Base-by-base conservation (phyloP, 305 asterid genomes). In the Andrographis paniculata region DNA sequence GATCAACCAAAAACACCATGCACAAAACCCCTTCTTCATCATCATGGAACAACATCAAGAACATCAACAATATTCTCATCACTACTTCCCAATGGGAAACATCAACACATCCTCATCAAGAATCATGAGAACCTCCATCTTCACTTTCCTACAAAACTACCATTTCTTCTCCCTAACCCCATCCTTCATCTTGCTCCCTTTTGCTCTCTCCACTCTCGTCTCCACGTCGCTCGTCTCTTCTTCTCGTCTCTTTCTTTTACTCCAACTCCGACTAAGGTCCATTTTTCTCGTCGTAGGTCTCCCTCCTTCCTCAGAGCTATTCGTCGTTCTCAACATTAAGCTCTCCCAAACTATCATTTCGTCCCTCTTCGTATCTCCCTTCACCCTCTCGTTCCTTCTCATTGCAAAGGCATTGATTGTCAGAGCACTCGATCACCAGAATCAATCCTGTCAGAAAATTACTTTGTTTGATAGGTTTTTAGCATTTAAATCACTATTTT, bases 101-200 rank as follows among this genome's bases (percentile, higher is more conserved):
- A n/a, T 27, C 33, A 27, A 27, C 33, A 27, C 33, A 27, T 27
- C 33, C 47, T 30, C 48, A 44, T 23, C 38, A 39, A 73, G 56
- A 49, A 82, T 82, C 50, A 52, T 76, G 37, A 70, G 95, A 62
- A 77, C 39, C 70, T 82, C 97, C 47, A 57, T 88, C 64, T 76
- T 72, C 55, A 60, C 72, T 20, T 69, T 84, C 68, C 69, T 88
- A 3, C 71, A 77, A 39, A 67, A 74, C 65, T 65, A 65, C 49
- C 89, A 72, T 28, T 58, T 19, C 65, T 78, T 75, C 64, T 67
- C 85, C 47, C 64, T 77, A 13, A 42, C 56, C 27, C 83, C 94
- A 12, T 57, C 78, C 14, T 9, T 74, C 40, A 58, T 87, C 6
- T 89, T 68, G 10, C 48, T 84, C 42, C 93, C 95, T 9, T 82